Conservation (phyloP, 257 asterid genomes). For the Lithospermum erythrorhizon region DNA sequence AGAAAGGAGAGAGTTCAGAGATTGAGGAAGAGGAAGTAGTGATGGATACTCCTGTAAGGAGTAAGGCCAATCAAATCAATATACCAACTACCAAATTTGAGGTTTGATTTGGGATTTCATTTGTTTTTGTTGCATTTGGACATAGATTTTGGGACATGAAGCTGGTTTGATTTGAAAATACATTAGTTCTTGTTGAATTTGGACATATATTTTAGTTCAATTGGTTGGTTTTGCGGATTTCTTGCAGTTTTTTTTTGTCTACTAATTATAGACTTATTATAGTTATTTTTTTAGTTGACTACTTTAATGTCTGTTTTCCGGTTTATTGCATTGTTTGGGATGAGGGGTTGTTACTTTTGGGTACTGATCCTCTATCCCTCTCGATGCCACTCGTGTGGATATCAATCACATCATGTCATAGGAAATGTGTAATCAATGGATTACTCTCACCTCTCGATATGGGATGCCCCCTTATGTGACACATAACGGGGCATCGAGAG, state of each 20-base stretch:
- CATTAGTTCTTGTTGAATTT: background rate
- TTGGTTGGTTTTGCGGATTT: background rate
- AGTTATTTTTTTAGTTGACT: background rate
- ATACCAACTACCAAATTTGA: conserved; percentile 54
- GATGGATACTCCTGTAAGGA: conserved; percentile 88
- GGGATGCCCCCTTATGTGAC: too few relatives aligned
- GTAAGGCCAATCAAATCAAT: conserved; percentile 58
- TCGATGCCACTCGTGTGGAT: too few relatives aligned
- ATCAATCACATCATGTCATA: too few relatives aligned
- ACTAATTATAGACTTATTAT: too few relatives aligned
- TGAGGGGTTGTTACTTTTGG: background rate
- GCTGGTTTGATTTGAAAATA: conserved; percentile 40
- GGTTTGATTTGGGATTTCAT: conserved; percentile 28
- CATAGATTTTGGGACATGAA: too few relatives aligned
- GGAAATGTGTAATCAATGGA: too few relatives aligned
- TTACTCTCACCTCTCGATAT: too few relatives aligned
- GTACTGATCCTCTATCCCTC: too few relatives aligned
- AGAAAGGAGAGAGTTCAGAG: conserved; percentile 24
- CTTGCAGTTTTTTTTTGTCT: too few relatives aligned
- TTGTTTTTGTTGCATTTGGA: conserved; percentile 5
- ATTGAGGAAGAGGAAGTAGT: conserved; percentile 17
- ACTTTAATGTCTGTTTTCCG: too few relatives aligned
- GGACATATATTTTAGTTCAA: background rate
- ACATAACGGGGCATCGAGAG: too few relatives aligned
- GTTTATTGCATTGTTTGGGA: too few relatives aligned